Evolutionary conservation across 1,139 yeast species (phyloP), one percentile per base, ranked within the genome.

Genomic region (Yamadazyma dendronema): DNA sequence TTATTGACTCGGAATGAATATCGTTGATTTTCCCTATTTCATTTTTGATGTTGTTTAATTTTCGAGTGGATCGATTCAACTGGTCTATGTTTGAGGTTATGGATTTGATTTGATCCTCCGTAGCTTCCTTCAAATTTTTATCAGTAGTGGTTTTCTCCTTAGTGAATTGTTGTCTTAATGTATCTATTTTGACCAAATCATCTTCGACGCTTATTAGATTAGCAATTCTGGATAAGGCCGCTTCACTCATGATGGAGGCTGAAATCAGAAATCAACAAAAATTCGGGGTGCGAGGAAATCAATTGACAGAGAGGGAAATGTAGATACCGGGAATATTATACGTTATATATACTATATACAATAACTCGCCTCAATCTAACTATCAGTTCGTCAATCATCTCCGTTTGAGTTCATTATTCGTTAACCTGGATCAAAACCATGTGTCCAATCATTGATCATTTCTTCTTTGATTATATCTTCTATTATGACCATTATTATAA

Each of bases 111-210:
- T 82, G 89, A 3, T 68, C 60, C 49, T 77, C 77, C 3, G 86
- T 79, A 30, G 81, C 81, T 28, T 81, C 67, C 48, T 77, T 77
- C 41, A 87, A 67, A 54, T 84, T 85, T 39, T 78, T 67, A 48
- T 87, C 95, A n/a, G 85, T 63, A 1, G 84, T 74, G 0, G 84
- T 72, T 55, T 84, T 84, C 53, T 87, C 94, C 44, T 85, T 77
- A 30, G 62, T 51, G 39, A 87, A 70, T 49, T 81, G 86, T 46
- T 75, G 81, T 42, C 77, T 74, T 28, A 82, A 62, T 1, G 67
- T 58, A 8, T 69, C 59, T 10, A 81, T 72, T 50, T 80, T 81
- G 36, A 70, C 77, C 41, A 84, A 66, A 48, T 83, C 86, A 48
- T 76, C 81, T 46, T 74, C 80, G 10, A 65, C 61, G 47, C 67